Base-by-base conservation (phyloP, 805 yeast species). In the Candida namnaoensis region DNA sequence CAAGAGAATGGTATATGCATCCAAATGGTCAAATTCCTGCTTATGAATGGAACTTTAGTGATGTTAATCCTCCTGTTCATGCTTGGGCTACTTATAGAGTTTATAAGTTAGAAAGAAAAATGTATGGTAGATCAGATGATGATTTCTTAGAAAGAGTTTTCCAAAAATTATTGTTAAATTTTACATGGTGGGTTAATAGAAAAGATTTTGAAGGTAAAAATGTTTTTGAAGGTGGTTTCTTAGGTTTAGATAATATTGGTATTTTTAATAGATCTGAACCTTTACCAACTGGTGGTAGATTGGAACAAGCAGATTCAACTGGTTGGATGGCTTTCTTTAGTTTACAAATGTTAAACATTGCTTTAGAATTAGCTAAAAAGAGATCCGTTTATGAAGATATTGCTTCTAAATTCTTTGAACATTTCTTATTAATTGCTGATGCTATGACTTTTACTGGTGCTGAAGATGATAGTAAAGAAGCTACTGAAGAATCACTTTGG, bases 11-110 rank as follows among this genome's bases (percentile, higher is more conserved):
- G 96, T 88, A 88, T 58, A 87, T 88, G 95, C 96, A 91, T 58
- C 96, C 96, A 37, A 88, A 88, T 59, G 97, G 97, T n/a, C 96
- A 90, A 62, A 78, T 88, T 48, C 96, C 97, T 0, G 96, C 96
- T 12, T 88, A 88, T 60, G 97, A 88, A 63, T 88, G 97, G 97
- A 88, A 90, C 60, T 88, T 88, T 55, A 70, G 84, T 47, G 97
- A 88, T 61, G 95, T 90, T n/a, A 88, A 88, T 58, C 97, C 97
- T 1, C 97, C 97, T 0, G 97, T 88, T 32, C 96, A 90, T 59
- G 96, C 96, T 0, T 88, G 96, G 96, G 82, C 96, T 1, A 80
- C 90, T 12, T 88, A 79, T 60, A 73, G 97, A 52, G 85, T 85
- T 35, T 88, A 78, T 65, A 88, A 90, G 62, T 76, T 88, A 51